These are phyloP conservation scores for Candida pseudofarinosa DNA, from an alignment of 805 yeast genomes.

Conservation along the genomic window DNA sequence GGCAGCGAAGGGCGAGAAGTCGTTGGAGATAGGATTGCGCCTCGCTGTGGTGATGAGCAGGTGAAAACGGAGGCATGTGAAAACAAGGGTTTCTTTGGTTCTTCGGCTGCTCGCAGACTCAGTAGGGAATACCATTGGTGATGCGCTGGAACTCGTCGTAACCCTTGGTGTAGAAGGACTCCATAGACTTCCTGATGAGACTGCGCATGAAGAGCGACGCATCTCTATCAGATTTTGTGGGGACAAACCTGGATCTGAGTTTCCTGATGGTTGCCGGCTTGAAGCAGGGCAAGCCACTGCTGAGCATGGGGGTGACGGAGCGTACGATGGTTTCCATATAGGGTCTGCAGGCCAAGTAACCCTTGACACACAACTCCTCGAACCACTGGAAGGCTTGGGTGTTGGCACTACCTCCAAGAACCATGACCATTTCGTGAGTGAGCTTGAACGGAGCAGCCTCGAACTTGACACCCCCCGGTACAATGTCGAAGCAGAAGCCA, in stretches of 20 bases:
- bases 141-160: slow-evolving; percentile 96
- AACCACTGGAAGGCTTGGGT: slow-evolving; percentile 91
- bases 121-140: slow-evolving; percentile 96
- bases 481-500: slow-evolving; percentile 98
- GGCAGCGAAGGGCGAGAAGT: no score
- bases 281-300: slow-evolving; percentile 94
- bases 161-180: slow-evolving; percentile 86
- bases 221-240: slow-evolving; percentile 74
- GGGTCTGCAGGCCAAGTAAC: slow-evolving; percentile 83
- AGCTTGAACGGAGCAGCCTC: slow-evolving; percentile 98
- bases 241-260: slow-evolving; percentile 73
- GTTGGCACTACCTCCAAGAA: slow-evolving; percentile 83
- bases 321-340: slow-evolving; percentile 81
- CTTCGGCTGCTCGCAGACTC: no score
- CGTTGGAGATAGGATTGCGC: neutral
- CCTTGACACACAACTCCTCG: slow-evolving; percentile 92
- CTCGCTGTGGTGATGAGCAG: neutral
- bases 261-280: slow-evolving; percentile 82
- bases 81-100: neutral
- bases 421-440: slow-evolving; percentile 93
- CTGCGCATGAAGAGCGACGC: slow-evolving; percentile 76
- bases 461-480: slow-evolving; percentile 97
- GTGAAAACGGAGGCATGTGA: neutral
- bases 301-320: slow-evolving; percentile 89
- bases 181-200: slow-evolving; percentile 75